Conservation (phyloP, 352 stramenopile genomes). For the Pythium sp. region DNA sequence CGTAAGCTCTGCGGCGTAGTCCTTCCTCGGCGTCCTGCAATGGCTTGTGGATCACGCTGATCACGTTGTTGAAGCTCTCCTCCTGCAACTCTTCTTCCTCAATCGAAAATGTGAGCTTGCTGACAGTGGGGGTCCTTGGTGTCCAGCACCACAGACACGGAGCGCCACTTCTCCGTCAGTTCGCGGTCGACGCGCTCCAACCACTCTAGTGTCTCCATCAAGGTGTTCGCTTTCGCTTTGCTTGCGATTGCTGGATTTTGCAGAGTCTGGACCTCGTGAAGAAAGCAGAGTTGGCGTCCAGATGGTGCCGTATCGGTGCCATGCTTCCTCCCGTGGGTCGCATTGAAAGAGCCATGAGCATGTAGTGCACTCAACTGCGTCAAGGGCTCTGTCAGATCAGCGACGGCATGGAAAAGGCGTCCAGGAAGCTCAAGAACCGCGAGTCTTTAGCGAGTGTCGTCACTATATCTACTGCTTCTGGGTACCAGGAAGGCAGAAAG, state of each 20-base stretch:
- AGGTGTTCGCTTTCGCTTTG: too few relatives aligned
- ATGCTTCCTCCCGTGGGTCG: constrained; percentile 52
- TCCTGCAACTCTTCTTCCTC: constrained; percentile 65
- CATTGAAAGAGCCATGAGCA: constrained; percentile 28
- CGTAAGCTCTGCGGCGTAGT: constrained; percentile 40
- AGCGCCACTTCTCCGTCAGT: constrained; percentile 40
- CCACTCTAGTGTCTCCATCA: constrained; percentile 39
- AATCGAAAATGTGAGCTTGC: constrained; percentile 42
- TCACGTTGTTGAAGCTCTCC: constrained; percentile 47
- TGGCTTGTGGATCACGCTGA: constrained; percentile 34
- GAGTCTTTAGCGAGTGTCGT: background rate
- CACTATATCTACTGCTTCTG: background rate
- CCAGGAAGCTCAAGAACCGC: background rate
- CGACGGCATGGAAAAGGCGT: constrained; percentile 30
- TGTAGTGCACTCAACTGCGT: constrained; percentile 45
- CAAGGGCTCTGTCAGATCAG: constrained; percentile 40
- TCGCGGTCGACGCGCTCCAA: constrained; percentile 37
- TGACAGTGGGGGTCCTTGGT: background rate
- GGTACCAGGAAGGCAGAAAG: background rate
- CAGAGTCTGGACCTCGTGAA: constrained; percentile 48
- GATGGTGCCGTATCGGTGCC: constrained; percentile 44
- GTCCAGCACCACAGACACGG: constrained; percentile 44
- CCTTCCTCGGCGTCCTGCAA: constrained; percentile 39
- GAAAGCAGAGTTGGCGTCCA: constrained; percentile 49
- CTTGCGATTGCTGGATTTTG: too few relatives aligned